Percentiles rank a stretch among this genome's conserved stretches.
Evolutionary conservation across 176 grass and related monocot species (phyloP).

Genomic region (Thinopyrum elongatum): DNA sequence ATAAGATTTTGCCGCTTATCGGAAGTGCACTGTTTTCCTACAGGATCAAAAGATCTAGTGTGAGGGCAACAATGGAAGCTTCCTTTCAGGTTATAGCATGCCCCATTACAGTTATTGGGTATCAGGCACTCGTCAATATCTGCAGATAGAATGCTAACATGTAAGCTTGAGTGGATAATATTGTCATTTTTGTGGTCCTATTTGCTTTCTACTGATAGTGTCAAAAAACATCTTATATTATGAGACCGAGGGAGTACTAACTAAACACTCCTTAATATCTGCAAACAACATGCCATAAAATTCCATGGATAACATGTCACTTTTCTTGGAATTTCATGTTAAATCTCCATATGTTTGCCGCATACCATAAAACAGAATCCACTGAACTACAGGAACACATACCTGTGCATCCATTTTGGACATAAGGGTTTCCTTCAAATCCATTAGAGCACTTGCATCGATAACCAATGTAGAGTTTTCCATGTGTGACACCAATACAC

Average conservation of each 20-base stretch:
- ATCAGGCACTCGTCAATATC: constrained; percentile 44
- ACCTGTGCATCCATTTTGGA: constrained; percentile 46
- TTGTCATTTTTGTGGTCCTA: too few species aligned
- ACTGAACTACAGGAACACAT: background rate
- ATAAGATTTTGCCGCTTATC: constrained; percentile 28
- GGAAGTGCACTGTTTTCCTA: constrained; percentile 31
- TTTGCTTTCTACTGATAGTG: too few species aligned
- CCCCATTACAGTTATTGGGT: constrained; percentile 24
- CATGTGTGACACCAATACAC: constrained; percentile 26
- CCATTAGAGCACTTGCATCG: constrained; percentile 41
- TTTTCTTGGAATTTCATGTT: background rate
- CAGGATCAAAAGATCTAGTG: constrained; percentile 8
- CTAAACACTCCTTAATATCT: background rate
- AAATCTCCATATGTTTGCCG: background rate
- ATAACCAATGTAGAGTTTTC: constrained; percentile 32
- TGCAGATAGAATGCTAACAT: constrained; percentile 1
- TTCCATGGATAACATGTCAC: background rate
- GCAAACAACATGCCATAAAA: background rate
- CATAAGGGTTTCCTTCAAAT: constrained; percentile 49
- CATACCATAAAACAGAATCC: background rate
- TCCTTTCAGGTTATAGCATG: constrained; percentile 27
- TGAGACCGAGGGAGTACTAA: too few species aligned
- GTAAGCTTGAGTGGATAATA: background rate
- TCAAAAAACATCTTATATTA: too few species aligned
- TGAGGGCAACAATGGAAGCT: constrained; percentile 15